phyloP scores from a whole-genome alignment of 768 basidiomycete genomes.

The Dictyophora rubrovolvata region DNA sequence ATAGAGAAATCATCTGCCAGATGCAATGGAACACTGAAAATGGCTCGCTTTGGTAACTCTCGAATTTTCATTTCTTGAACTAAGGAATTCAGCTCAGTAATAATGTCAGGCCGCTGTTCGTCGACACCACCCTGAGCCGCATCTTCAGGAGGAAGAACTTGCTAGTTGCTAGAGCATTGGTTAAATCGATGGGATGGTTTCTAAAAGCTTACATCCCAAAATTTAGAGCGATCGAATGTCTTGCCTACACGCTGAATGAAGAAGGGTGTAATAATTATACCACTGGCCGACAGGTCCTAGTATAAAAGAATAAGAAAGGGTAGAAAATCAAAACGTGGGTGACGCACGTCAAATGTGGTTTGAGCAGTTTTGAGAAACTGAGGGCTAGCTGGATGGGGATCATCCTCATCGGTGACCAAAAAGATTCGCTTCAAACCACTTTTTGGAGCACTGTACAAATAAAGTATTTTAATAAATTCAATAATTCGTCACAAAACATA shows the following conservation, averaged over 20 bases:
- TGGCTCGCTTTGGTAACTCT: slow-evolving; percentile 73
- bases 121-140: slow-evolving; percentile 41
- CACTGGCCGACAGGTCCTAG: slow-evolving; percentile 74
- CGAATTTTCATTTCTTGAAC: slow-evolving; percentile 57
- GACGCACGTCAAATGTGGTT: slow-evolving; percentile 33
- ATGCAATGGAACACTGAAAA: slow-evolving; percentile 73
- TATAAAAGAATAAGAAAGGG: slow-evolving; percentile 1
- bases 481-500: slow-evolving; percentile 24
- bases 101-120: slow-evolving; percentile 52
- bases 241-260: slow-evolving; percentile 67
- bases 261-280: slow-evolving; percentile 76
- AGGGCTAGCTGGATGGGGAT: slow-evolving; percentile 43
- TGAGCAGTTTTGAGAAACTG: slow-evolving; percentile 13
- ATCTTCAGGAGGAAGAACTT: slow-evolving; percentile 38
- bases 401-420: slow-evolving; percentile 83
- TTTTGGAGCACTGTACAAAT: slow-evolving; percentile 55
- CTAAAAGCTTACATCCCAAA: slow-evolving; percentile 56
- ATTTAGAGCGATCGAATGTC: slow-evolving; percentile 61
- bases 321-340: not conserved
- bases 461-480: not conserved
- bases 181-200: not conserved
- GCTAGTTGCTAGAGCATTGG: slow-evolving; percentile 29
- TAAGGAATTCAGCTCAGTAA: slow-evolving; percentile 33
- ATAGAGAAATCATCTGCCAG: slow-evolving; percentile 66
- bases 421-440: slow-evolving; percentile 90